A percentile compares a stretch with the other conserved stretches of the same genome.
These are phyloP conservation scores for Entomophthora muscae DNA, from an alignment of 371 early-diverging fungal species.

Conservation along the genomic window DNA sequence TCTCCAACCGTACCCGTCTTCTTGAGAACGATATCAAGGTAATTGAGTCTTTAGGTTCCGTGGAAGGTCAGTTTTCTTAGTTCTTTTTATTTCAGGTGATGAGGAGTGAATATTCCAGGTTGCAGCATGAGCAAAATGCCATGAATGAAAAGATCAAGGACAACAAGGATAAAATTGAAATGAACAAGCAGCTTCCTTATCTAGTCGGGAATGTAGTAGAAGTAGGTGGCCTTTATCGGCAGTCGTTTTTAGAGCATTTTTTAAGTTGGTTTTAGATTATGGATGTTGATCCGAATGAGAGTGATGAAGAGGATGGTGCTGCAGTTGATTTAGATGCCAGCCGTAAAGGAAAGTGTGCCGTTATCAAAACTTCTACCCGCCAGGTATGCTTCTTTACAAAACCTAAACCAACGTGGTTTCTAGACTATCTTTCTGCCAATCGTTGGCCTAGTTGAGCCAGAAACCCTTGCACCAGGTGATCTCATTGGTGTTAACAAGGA, in stretches of 20 bases:
- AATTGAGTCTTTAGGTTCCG: conserved; percentile 1
- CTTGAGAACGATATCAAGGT: conserved; percentile 95
- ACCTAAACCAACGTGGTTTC: too few relatives aligned
- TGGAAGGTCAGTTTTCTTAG: conserved; percentile 7
- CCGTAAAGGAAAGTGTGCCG: conserved; percentile 93
- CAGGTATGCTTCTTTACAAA: conserved; percentile 35
- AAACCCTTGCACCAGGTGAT: conserved; percentile 92
- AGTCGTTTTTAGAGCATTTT: background rate
- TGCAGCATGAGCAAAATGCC: conserved; percentile 73
- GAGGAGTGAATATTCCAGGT: conserved; percentile 72
- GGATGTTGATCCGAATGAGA: conserved; percentile 74
- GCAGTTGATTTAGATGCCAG: conserved; percentile 83
- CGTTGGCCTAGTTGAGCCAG: conserved; percentile 92
- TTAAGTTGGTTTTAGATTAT: conserved; percentile 36
- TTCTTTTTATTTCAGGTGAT: conserved; percentile 39
- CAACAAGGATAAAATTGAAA: conserved; percentile 97
- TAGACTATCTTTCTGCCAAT: conserved; percentile 94
- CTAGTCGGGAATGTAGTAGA: conserved; percentile 98
- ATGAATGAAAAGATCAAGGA: conserved; percentile 94
- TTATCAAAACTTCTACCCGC: conserved; percentile 91
- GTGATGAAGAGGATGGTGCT: conserved; percentile 71
- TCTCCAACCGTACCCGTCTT: conserved; percentile 74
- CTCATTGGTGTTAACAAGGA: conserved; percentile 99
- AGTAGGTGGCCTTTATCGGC: conserved; percentile 28
- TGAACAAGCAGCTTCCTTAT: conserved; percentile 98